These are phyloP conservation scores for Eimeria necatrix DNA, from an alignment of 169 alveolate species.

Conservation along the genomic window DNA sequence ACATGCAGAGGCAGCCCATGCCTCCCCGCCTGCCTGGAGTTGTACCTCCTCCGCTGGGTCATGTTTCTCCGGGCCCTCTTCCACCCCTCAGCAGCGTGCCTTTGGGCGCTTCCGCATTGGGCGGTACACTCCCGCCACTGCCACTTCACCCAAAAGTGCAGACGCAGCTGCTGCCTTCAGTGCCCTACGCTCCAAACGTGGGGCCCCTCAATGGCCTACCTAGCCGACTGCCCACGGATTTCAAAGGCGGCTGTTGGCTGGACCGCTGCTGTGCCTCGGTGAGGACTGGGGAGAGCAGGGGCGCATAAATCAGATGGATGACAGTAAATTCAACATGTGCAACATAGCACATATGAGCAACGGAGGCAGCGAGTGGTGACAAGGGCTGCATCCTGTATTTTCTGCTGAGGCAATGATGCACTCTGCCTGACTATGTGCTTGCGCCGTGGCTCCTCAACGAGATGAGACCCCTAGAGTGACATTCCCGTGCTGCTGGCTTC, in stretches of 20 bases:
- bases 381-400: no score
- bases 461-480: no score
- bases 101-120: background rate
- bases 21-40: constrained; percentile 7
- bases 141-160: background rate
- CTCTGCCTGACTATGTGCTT: background rate
- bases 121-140: constrained; percentile 11
- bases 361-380: no score
- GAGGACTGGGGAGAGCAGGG: background rate
- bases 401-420: background rate
- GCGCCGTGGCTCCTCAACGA: background rate
- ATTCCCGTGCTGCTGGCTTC: background rate
- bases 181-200: background rate
- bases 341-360: no score
- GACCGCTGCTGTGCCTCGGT: constrained; percentile 60
- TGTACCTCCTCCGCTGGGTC: background rate
- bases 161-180: background rate
- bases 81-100: constrained; percentile 43
- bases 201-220: background rate
- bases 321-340: no score
- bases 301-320: no score
- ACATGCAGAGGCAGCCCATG: background rate
- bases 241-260: constrained; percentile 43
- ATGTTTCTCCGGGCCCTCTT: background rate
- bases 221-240: background rate